phyloP scores from a whole-genome alignment of 768 basidiomycete species.

The Leccinum ochraceum region DNA sequence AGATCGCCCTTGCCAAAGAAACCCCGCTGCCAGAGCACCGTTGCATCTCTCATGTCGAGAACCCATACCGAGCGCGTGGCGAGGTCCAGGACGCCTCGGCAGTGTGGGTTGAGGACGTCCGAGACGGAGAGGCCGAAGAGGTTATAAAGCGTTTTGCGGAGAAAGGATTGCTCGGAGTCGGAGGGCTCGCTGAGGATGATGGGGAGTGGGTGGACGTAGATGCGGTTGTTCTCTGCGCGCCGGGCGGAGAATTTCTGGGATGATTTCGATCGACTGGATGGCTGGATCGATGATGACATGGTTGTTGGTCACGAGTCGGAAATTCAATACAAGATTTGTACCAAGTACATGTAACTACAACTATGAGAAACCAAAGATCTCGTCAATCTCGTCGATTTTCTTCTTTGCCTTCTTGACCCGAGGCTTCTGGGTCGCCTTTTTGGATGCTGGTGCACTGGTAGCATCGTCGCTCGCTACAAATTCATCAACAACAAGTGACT shows the following conservation, averaged over 20 bases:
- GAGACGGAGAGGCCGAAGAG: conserved; percentile 59
- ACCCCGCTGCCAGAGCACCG: conserved; percentile 81
- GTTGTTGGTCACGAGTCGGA: neutral
- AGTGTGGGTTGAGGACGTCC: conserved; percentile 69
- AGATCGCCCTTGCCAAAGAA: conserved; percentile 98
- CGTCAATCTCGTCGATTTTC: conserved; percentile 29
- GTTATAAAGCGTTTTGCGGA: conserved; percentile 45
- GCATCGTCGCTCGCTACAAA: conserved; percentile 2
- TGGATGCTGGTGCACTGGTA: neutral
- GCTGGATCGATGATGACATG: conserved; percentile 52
- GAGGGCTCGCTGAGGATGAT: conserved; percentile 44
- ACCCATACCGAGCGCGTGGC: conserved; percentile 91
- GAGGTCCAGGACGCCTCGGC: conserved; percentile 75
- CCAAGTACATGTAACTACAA: neutral
- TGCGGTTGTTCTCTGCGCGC: conserved; percentile 62
- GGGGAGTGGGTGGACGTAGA: conserved; percentile 75
- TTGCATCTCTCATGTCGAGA: conserved; percentile 57
- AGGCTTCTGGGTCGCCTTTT: conserved; percentile 8
- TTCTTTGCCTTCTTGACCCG: conserved; percentile 19
- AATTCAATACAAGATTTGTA: neutral
- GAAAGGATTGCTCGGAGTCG: conserved; percentile 40
- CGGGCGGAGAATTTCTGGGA: conserved; percentile 52
- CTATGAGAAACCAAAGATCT: conserved; percentile 27
- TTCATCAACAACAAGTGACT: conserved; percentile 1
- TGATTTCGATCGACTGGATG: conserved; percentile 39